Base-by-base conservation (phyloP, 1,284 basidiomycete genomes). In the Ustilago lituana region DNA sequence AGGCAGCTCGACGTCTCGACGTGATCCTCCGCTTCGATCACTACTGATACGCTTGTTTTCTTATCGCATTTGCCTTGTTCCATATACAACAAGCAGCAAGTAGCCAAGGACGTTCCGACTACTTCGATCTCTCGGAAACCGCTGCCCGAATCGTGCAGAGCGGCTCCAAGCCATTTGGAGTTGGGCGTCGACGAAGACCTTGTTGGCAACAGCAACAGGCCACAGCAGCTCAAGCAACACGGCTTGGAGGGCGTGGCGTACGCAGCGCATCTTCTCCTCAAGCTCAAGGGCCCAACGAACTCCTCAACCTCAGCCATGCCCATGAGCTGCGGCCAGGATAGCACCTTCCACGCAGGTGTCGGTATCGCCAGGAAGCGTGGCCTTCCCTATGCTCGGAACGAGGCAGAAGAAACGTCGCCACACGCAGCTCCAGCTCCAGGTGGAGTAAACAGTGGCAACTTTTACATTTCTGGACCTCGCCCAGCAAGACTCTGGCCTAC, bases 401-500 rank as follows among this genome's bases (percentile, higher is more conserved):
- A 65, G 11, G 20, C 35, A 17, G 35, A 31, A 10, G 24, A 15
- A 5, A 2, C 40, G 8, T 35, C 36, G 9, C 36, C 27, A 3
- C 51, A 44, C 6, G 8, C 29, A 2, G 26, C 35, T 8, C 56
- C 37, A 22, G 19, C 48, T 9, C 37, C 41, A 11, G 24, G 23
- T 19, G 41, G 26, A 17, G 17, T n/a, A 2, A 48, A 24, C 29
- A 14, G 43, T 23, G 41, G 35, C 22, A 56, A 17, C 20, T 58
- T 70, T 17, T 54, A 57, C 53, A 70, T 70, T 29, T 44, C 50
- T 11, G 53, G 37, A 4, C 67, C 67, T 10, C 61, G 55, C 12
- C 67, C 56, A 3, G 67, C 67, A 0, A 31, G 44, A 17, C 57
- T 70, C 6, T 70, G 61, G 15, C 45, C 62, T 1, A 69, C 66